Evolutionary conservation across 2,329 filamentous ascomycete genomes (phyloP).

Genomic region (Ascochyta rabiei): DNA sequence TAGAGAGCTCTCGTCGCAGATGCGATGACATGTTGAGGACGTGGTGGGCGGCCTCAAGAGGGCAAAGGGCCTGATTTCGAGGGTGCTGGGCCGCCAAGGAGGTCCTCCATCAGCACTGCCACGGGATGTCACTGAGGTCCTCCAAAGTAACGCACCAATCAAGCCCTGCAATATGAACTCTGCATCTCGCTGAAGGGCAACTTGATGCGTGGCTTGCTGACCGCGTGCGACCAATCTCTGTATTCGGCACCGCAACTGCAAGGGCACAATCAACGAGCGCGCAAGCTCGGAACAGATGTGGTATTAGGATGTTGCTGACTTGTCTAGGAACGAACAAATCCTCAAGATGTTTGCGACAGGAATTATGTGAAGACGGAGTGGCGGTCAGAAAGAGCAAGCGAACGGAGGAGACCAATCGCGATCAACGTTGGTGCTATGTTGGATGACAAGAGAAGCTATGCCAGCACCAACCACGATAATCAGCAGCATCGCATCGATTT

Average conservation of each 20-base stretch:
- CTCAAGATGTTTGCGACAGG: too few relatives aligned
- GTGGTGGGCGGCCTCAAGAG: constrained; percentile 17
- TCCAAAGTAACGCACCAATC: constrained; percentile 12
- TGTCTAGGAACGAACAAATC: background rate
- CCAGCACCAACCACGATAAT: too few relatives aligned
- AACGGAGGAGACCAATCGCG: too few relatives aligned
- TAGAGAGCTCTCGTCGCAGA: background rate
- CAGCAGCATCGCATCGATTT: too few relatives aligned
- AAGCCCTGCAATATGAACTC: background rate
- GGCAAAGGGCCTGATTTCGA: constrained; percentile 14
- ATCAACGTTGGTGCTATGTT: too few relatives aligned
- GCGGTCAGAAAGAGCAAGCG: too few relatives aligned
- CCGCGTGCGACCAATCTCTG: background rate
- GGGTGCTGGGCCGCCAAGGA: constrained; percentile 11
- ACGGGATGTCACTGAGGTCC: constrained; percentile 11
- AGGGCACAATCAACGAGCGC: background rate
- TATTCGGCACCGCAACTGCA: background rate
- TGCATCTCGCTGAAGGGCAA: constrained; percentile 1
- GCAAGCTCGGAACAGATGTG: background rate
- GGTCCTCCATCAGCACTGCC: constrained; percentile 9
- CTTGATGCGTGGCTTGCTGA: constrained; percentile 13
- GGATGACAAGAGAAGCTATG: too few relatives aligned
- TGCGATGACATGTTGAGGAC: constrained; percentile 3
- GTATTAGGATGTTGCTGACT: background rate
- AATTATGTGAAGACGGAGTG: too few relatives aligned